Base-by-base conservation (phyloP, 2,329 filamentous ascomycete genomes). In the Ceratocystis lukuohia region DNA sequence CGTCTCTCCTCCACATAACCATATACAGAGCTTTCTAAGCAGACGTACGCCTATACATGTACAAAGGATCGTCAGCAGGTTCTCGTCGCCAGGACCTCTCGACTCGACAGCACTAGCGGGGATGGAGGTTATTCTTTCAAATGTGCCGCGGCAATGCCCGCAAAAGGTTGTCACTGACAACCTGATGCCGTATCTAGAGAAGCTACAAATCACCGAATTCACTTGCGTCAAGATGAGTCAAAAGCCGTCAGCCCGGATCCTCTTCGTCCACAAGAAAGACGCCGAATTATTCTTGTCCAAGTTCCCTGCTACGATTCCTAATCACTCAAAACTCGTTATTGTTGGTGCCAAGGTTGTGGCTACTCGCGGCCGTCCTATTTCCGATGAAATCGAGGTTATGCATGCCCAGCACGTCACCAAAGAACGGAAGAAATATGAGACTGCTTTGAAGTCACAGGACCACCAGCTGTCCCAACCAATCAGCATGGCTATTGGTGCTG, bases 111-210 rank as follows among this genome's bases (percentile, higher is more conserved):
- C 30, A 12, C 28, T 25, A n/a, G 22, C 46, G 3, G 8, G 28
- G 12, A 82, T 83, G 77, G 80, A 83, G 68, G 75, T 80, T 10
- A 77, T 77, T 45, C 70, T 83, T 41, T 69, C 65, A 15, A 76
- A 77, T 10, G 73, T 84, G 15, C 80, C 80, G 1, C 37, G 64
- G 8, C 72, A 76, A 33, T 69, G 82, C 37, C 72, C 75, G 8
- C 74, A 78, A 1, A 70, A 75, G 0, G 70, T 69, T 5, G 71
- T 84, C 8, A 71, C 70, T 10, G 70, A 65, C 0, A 76, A 78
- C 62, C 74, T 84, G 1, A 64, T 70, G 17, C 76, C 77, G 0
- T 71, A 75, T 33, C 76, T 83, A 71, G 70, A 72, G 0, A 69
- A 61, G 0, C 73, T 84, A 1, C 67, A 69, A 1, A 80, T 83